Base-by-base conservation (phyloP, 164 flowering plant species). In the Tetracentron sinense region DNA sequence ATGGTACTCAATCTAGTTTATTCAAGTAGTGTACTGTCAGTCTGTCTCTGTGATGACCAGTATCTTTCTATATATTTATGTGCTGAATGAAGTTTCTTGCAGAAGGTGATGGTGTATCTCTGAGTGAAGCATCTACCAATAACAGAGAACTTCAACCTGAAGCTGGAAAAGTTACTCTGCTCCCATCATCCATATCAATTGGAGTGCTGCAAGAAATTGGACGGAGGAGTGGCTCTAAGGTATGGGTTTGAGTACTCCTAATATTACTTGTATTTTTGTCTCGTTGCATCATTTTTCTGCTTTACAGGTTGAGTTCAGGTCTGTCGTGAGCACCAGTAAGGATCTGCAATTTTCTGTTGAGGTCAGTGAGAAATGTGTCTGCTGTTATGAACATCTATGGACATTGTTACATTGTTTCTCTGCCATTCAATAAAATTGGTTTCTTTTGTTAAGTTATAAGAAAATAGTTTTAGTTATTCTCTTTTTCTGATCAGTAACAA, bases 171-270 rank as follows among this genome's bases (percentile, higher is more conserved):
- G 31, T 29, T 38, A 74, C 69, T 65, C 44, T 63, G 38, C 65
- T 76, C 38, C 75, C 80, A 21, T 69, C 90, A 23, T 69, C 86
- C 62, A 65, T 89, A 58, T 77, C 82, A 58, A 81, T 87, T 51
- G 79, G 81, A 30, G 98, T 81, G 30, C 76, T 94, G 74, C 95
- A 86, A 71, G 98, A 94, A 83, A 94, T 94, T 79, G 98, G 87
- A 60, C 72, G 86, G 38, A 78, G 86, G 69, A 88, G 96, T 73
- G 73, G 78, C 62, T 82, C 89, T 11, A 89, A 88, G 98, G 98
- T 90, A 79, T 44, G 51, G 16, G 8, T 28, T 66, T 42, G 31
- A 6, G 19, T 11, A 21, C 7, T 66, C 27, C 26, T 58, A 17
- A 26, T 30, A 11, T 35, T 19, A 46, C 49, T 20, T 25, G 15